These are phyloP conservation scores for Fistulifera solaris DNA, from an alignment of 108 stramenopile genomes.

Conservation along the genomic window DNA sequence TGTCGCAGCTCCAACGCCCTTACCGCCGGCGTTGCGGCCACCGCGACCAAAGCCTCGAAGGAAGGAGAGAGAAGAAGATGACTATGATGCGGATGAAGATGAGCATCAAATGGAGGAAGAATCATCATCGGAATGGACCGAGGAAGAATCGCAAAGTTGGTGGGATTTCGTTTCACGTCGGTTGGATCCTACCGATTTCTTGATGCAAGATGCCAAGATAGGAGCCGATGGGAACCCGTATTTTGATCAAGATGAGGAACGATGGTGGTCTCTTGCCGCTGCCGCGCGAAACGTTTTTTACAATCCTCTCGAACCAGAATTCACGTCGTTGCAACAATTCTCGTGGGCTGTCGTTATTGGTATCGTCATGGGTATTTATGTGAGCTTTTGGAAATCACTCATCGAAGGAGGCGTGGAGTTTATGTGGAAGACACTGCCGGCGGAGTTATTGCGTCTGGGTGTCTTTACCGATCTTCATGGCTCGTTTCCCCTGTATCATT, in stretches of 20 bases:
- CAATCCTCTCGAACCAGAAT: slow-evolving; percentile 44
- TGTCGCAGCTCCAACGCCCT: no score
- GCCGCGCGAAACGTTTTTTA: slow-evolving; percentile 27
- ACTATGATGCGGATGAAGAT: no score
- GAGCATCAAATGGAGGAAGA: no score
- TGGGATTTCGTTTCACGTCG: no score
- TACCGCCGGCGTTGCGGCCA: no score
- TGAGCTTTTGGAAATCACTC: slow-evolving; percentile 36
- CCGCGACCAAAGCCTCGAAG: no score
- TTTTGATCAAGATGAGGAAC: slow-evolving; percentile 12
- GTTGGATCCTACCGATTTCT: no score
- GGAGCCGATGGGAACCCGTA: slow-evolving; percentile 11
- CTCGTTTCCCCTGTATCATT: slow-evolving; percentile 42
- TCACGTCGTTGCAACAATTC: slow-evolving; percentile 48
- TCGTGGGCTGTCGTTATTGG: slow-evolving; percentile 47
- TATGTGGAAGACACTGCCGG: slow-evolving; percentile 38
- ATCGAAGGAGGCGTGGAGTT: slow-evolving; percentile 41
- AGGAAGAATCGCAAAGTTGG: no score
- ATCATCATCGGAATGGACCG: no score
- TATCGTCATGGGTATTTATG: slow-evolving; percentile 38
- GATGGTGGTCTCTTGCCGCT: slow-evolving; percentile 13
- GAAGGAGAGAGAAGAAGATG: no score
- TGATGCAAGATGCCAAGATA: no score
- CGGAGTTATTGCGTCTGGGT: slow-evolving; percentile 25
- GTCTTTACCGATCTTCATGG: slow-evolving; percentile 42